Conservation (phyloP, 805 yeast genomes). For the Blastobotrys americana region DNA sequence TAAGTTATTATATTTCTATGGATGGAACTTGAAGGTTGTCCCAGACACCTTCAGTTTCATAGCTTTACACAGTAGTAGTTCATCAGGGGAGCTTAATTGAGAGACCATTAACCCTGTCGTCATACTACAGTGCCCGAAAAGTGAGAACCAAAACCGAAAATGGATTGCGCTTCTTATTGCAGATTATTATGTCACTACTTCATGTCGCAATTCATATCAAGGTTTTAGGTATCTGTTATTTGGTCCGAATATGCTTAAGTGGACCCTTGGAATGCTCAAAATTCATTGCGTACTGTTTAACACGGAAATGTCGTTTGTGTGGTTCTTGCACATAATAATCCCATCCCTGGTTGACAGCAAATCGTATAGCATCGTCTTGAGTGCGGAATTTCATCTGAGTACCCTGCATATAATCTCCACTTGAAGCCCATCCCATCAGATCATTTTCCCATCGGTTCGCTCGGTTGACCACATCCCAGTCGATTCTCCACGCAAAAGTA, state of each 20-base stretch:
- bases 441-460: slow-evolving; percentile 88
- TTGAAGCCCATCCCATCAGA: slow-evolving; percentile 75
- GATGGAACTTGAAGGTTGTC: too few relatives aligned
- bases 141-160: not conserved
- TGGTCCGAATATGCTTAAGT: slow-evolving; percentile 74
- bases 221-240: too few relatives aligned
- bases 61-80: too few relatives aligned
- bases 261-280: slow-evolving; percentile 63
- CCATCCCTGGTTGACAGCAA: slow-evolving; percentile 84
- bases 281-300: slow-evolving; percentile 68
- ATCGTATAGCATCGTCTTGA: slow-evolving; percentile 67
- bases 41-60: too few relatives aligned
- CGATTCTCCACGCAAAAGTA: slow-evolving; percentile 57
- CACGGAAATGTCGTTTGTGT: slow-evolving; percentile 60
- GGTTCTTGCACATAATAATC: slow-evolving; percentile 78
- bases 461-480: slow-evolving; percentile 73
- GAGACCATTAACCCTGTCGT: slow-evolving; percentile 17
- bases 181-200: not conserved
- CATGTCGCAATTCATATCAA: too few relatives aligned
- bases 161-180: not conserved
- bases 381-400: slow-evolving; percentile 66
- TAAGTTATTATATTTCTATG: too few relatives aligned
- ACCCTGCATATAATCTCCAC: slow-evolving; percentile 73
- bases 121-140: not conserved
- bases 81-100: too few relatives aligned